A percentile compares a stretch with the other conserved stretches of the same genome.
phyloP scores from a whole-genome alignment of 2,329 filamentous ascomycete species.

The Myriosclerotinia scirpicola region DNA sequence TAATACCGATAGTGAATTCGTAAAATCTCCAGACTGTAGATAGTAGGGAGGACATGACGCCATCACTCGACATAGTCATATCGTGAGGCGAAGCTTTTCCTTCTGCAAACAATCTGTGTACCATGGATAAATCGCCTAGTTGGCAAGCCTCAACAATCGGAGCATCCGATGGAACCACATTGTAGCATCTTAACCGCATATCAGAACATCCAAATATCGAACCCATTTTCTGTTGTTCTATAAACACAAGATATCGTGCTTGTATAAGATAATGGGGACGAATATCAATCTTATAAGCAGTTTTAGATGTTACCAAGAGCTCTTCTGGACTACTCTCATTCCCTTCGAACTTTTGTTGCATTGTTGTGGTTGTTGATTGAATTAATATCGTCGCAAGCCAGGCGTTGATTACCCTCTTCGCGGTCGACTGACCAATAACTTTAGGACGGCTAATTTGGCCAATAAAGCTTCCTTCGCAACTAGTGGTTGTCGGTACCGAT shows the following conservation, averaged over 20 bases:
- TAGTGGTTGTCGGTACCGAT: not conserved
- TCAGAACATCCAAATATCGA: not conserved
- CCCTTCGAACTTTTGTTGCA: not conserved
- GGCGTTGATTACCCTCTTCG: not conserved
- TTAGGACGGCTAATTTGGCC: not conserved
- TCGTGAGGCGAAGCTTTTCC: not conserved
- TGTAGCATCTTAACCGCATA: not conserved
- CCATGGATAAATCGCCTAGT: not conserved
- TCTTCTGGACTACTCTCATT: not conserved
- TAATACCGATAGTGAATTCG: not conserved
- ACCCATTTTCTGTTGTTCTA: not conserved
- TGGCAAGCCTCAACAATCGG: not conserved
- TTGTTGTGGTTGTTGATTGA: not conserved
- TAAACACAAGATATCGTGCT: not conserved
- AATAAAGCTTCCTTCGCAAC: not conserved
- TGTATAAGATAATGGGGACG: not conserved
- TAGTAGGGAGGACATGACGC: not conserved
- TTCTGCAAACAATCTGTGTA: not conserved
- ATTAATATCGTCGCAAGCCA: not conserved
- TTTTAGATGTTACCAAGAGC: not conserved
- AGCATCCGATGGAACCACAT: not conserved
- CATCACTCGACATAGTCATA: not conserved
- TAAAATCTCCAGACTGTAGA: not conserved
- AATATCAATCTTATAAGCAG: not conserved
- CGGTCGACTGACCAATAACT: not conserved